Evolutionary conservation across 192 early-diverging fungal genomes (phyloP), one percentile per base, ranked within the genome.

Genomic region (Rhizoclosmatium globosum): DNA sequence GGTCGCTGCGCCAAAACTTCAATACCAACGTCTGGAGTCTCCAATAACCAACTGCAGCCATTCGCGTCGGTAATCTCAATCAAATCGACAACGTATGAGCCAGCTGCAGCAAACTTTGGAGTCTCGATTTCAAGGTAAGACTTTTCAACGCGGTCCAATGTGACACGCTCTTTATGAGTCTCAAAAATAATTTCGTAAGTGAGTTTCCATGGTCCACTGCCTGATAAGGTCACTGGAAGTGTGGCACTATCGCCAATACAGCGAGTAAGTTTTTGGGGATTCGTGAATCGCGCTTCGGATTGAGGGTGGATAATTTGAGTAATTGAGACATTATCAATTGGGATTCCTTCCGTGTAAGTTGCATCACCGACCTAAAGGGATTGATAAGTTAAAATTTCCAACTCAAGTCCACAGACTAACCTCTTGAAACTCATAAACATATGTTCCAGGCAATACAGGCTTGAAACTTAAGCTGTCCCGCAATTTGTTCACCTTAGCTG

Each of bases 221-320:
- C 85, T 4, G 39, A n/a, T 46, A 84, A 56, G 3, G 46, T 47
- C 13, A 88, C 83, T 15, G 45, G 31, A 44, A 85, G 68, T 15
- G 74, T 45, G 44, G 83, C 68, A 41, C 41, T 79, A 61, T 88
- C 87, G 46, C 80, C 80, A 2, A 81, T 50, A 66, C 88, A 89
- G 11, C 81, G 79, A 15, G 72, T 72, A n/a, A 50, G 48, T 2
- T 73, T 21, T 4, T 45, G 38, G 13, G 77, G 75, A 41, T 71
- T 79, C 48, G 68, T 47, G 62, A 84, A 86, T 13, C 65, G 68
- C 15, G 83, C 88, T 53, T 77, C 66, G 17, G 86, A 74, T 56
- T 82, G 84, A 11, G 88, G 80, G 71, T 89, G 88, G 41, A 89
- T 79, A 44, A 82, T 83, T 77, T 89, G 88, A 9, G 77, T 87